A percentile compares a stretch with the other conserved stretches of the same genome.
Evolutionary conservation across 1,284 basidiomycete species (phyloP).

Genomic region (Puccinia hordei): DNA sequence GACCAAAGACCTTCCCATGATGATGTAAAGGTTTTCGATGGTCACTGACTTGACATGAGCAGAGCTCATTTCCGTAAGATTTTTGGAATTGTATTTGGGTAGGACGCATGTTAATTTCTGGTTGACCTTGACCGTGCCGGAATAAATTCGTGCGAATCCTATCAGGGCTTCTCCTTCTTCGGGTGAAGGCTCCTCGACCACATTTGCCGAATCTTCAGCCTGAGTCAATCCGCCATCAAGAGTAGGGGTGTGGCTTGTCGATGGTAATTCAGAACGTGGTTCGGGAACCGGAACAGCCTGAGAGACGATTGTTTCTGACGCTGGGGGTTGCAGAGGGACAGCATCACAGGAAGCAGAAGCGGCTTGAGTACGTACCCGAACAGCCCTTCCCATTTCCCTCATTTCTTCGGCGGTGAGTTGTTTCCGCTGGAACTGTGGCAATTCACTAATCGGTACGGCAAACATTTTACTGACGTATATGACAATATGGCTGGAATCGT

Average conservation of each 20-base stretch:
- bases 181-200: conserved; percentile 52
- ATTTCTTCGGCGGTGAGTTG: conserved; percentile 83
- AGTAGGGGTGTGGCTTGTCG: conserved; percentile 34
- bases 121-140: conserved; percentile 75
- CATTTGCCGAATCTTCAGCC: conserved; percentile 16
- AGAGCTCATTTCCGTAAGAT: conserved; percentile 67
- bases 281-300: not conserved
- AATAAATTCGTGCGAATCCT: conserved; percentile 92
- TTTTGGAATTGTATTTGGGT: conserved; percentile 80
- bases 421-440: conserved; percentile 81
- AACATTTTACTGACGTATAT: conserved; percentile 99
- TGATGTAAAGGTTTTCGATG: conserved; percentile 82
- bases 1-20: conserved; percentile 96
- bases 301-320: conserved; percentile 56
- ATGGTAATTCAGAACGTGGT: conserved; percentile 42
- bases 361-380: conserved; percentile 60
- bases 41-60: conserved; percentile 69
- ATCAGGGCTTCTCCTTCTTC: conserved; percentile 69
- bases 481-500: conserved; percentile 67
- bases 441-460: conserved; percentile 74
- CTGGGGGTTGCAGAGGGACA: conserved; percentile 52
- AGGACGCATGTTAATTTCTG: conserved; percentile 73
- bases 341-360: conserved; percentile 56
- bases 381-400: conserved; percentile 71
- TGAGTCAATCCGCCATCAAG: conserved; percentile 43